These are phyloP conservation scores for Eucalyptus erythrocorys DNA, from an alignment of 345 rosid species.

Conservation along the genomic window DNA sequence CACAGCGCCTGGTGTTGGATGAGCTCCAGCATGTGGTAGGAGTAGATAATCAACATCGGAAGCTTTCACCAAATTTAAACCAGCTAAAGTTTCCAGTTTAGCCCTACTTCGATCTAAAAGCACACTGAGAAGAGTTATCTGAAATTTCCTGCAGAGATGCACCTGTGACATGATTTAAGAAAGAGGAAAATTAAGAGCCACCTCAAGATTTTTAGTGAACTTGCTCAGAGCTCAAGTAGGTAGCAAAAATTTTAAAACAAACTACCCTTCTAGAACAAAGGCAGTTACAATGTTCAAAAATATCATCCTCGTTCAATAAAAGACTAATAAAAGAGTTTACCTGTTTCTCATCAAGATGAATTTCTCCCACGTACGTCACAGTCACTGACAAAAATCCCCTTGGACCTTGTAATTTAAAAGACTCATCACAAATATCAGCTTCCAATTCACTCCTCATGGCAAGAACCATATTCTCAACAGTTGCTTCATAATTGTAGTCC, in stretches of 20 bases:
- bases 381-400: constrained; percentile 36
- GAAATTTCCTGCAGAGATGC: constrained; percentile 53
- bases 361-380: constrained; percentile 32
- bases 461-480: constrained; percentile 46
- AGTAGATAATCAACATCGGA: constrained; percentile 50
- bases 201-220: background rate
- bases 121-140: constrained; percentile 41
- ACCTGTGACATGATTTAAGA: constrained; percentile 28
- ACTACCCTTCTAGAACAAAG: background rate
- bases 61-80: constrained; percentile 5
- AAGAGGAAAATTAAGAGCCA: background rate
- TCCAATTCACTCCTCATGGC: constrained; percentile 37
- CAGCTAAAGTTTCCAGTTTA: constrained; percentile 25
- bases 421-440: constrained; percentile 16
- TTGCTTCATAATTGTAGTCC: constrained; percentile 18
- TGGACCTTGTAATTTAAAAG: constrained; percentile 40
- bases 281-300: background rate
- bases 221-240: background rate
- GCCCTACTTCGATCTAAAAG: constrained; percentile 31
- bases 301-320: background rate
- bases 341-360: constrained; percentile 22
- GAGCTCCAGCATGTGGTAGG: constrained; percentile 27
- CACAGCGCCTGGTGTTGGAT: constrained; percentile 2
- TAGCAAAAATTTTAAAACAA: background rate
- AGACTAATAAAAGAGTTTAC: constrained; percentile 6